phyloP scores from a whole-genome alignment of 75 land plant species.

The Azolla pinnata region DNA sequence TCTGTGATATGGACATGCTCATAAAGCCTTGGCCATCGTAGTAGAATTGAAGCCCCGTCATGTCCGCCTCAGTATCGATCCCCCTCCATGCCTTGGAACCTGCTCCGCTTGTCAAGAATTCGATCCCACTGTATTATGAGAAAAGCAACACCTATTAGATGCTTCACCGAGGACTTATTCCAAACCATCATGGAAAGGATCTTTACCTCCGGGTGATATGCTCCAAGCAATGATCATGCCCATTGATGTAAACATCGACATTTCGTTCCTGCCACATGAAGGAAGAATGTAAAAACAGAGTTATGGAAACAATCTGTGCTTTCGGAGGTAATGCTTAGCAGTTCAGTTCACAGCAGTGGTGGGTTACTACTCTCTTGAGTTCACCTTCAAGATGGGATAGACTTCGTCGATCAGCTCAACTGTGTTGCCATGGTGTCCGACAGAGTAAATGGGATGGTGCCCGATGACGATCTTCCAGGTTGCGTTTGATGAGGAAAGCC shows the following conservation, averaged over 20 bases:
- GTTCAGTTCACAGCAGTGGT: not conserved
- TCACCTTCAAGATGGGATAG: slow-evolving; percentile 20
- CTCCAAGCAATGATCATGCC: slow-evolving; percentile 26
- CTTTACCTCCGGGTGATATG: slow-evolving; percentile 14
- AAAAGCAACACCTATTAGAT: not conserved
- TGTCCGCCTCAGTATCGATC: not conserved
- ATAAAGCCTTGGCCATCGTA: slow-evolving; percentile 30
- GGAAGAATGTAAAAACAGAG: too few relatives aligned
- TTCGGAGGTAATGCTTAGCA: not conserved
- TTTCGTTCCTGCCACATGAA: slow-evolving; percentile 15
- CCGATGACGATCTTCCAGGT: slow-evolving; percentile 26
- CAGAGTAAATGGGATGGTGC: slow-evolving; percentile 20
- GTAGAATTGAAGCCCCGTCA: slow-evolving; percentile 13
- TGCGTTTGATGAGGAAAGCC: slow-evolving; percentile 9
- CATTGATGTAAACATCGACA: slow-evolving; percentile 24
- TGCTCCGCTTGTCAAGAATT: slow-evolving; percentile 22
- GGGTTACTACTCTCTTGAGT: not conserved
- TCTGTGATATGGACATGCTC: slow-evolving; percentile 3
- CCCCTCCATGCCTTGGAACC: slow-evolving; percentile 28
- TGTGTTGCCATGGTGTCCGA: slow-evolving; percentile 14
- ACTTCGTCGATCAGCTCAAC: slow-evolving; percentile 13
- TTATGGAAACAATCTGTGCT: too few relatives aligned
- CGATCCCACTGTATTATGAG: slow-evolving; percentile 7
- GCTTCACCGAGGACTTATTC: not conserved
- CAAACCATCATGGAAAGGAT: not conserved